Evolutionary conservation across 192 early-diverging fungal species (phyloP).

Genomic region (Backusella parvicylindrica): DNA sequence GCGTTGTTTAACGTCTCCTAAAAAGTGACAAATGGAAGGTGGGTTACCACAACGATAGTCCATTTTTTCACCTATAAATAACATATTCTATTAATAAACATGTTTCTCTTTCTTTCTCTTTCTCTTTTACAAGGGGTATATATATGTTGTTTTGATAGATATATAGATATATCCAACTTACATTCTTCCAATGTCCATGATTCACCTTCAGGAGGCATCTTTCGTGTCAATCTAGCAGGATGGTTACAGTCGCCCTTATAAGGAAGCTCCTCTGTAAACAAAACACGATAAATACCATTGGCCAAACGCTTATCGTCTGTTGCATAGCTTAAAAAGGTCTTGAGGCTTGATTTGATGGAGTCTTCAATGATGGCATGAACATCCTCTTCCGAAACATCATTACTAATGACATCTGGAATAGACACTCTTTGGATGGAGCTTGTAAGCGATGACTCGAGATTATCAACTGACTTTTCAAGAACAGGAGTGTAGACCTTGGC

Average conservation of each 20-base stretch:
- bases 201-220: slow-evolving; percentile 43
- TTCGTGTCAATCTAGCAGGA: slow-evolving; percentile 38
- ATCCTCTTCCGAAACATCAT: slow-evolving; percentile 8
- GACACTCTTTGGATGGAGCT: slow-evolving; percentile 19
- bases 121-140: background rate
- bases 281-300: slow-evolving; percentile 36
- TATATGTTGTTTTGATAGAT: background rate
- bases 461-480: slow-evolving; percentile 29
- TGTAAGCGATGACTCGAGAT: slow-evolving; percentile 16
- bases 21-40: slow-evolving; percentile 54
- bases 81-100: background rate
- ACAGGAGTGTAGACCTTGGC: slow-evolving; percentile 38
- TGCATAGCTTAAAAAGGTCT: slow-evolving; percentile 17
- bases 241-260: slow-evolving; percentile 59
- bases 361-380: slow-evolving; percentile 17
- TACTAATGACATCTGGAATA: slow-evolving; percentile 23
- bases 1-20: slow-evolving; percentile 31
- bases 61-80: slow-evolving; percentile 37
- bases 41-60: slow-evolving; percentile 60
- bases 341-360: slow-evolving; percentile 13
- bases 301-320: slow-evolving; percentile 22
- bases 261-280: slow-evolving; percentile 43
- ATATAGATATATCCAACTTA: slow-evolving; percentile 1
- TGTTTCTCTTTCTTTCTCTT: background rate
- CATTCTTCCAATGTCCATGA: slow-evolving; percentile 52